Evolutionary conservation across 441 rosid species (phyloP), one percentile per base, ranked within the genome.

Genomic region (Erodium texanum): DNA sequence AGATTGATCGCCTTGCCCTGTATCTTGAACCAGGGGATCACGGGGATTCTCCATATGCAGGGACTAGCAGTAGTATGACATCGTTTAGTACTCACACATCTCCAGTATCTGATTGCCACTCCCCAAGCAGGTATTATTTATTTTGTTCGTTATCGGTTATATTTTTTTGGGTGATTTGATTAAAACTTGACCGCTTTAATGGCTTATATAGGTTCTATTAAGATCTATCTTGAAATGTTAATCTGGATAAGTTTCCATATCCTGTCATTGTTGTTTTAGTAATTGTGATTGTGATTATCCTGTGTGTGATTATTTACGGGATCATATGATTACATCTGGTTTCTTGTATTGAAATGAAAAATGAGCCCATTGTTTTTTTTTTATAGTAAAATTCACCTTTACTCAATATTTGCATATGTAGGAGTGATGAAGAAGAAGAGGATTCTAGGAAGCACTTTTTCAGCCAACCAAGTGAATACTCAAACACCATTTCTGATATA

Each of bases 391-490:
- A 54, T 54, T 54, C 4, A 9, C 62, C 4, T 24, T 5, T 50
- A 20, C 22, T 63, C 12, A 66, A 7, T 66, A 52, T 69, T 65
- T 65, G 63, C 43, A 71, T 52, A 69, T 84, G 75, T 80, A 88
- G 93, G 86, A 84, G 90, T 77, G 95, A 87, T 68, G 98, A 86
- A 66, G 99, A 87, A 66, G 94, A 79, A 16, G 87, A 83, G 38
- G 83, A 79, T 73, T 74, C 88, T 22, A 75, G 81, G 72, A 86
- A 88, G 77, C 86, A 79, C 75, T 81, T 82, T 75, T 70, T 73
- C 65, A 82, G 88, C 82, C 92, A 89, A 68, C 87, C 70, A 10
- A 81, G 87, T 77, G 94, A 89, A 79, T 85, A 75, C 80, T 74
- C 66, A 79, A 89, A 78, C 54, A 87, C 84, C 70, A 74, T 75